Percentiles rank a stretch among this genome's conserved stretches.
Conservation (phyloP, 2,329 filamentous ascomycete genomes). For the Calcarisporium arbuscula region DNA sequence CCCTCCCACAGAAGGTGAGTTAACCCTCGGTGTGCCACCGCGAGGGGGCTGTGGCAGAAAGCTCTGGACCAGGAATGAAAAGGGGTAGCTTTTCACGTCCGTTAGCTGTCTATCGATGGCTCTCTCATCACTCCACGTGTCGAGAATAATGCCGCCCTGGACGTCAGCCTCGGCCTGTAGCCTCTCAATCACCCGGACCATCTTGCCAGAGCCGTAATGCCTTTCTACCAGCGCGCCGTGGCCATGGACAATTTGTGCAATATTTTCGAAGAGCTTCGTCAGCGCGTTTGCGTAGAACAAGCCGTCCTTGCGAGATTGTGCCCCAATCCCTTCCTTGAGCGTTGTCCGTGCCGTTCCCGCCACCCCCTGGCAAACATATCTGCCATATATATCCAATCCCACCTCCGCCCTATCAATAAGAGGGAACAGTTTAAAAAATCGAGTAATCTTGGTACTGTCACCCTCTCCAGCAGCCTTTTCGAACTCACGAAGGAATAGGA, state of each 20-base stretch:
- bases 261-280: constrained; percentile 92
- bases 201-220: constrained; percentile 88
- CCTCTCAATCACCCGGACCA: constrained; percentile 88
- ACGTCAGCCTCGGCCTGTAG: constrained; percentile 93
- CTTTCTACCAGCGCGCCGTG: constrained; percentile 87
- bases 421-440: constrained; percentile 98
- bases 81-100: constrained; percentile 96
- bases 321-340: constrained; percentile 60
- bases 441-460: constrained; percentile 84
- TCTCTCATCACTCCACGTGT: constrained; percentile 91
- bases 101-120: constrained; percentile 79
- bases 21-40: constrained; percentile 59
- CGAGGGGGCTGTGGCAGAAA: constrained; percentile 70
- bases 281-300: constrained; percentile 90
- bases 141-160: constrained; percentile 90
- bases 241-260: constrained; percentile 90
- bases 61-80: constrained; percentile 93
- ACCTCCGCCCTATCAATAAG: constrained; percentile 84
- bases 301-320: constrained; percentile 52
- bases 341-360: constrained; percentile 75
- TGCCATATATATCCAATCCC: constrained; percentile 88
- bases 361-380: constrained; percentile 93
- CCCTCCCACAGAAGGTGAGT: constrained; percentile 64
- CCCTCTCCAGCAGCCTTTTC: constrained; percentile 81
- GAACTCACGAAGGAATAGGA: constrained; percentile 87